phyloP scores from a whole-genome alignment of 306 rosid species.

The Castanea mollissima region DNA sequence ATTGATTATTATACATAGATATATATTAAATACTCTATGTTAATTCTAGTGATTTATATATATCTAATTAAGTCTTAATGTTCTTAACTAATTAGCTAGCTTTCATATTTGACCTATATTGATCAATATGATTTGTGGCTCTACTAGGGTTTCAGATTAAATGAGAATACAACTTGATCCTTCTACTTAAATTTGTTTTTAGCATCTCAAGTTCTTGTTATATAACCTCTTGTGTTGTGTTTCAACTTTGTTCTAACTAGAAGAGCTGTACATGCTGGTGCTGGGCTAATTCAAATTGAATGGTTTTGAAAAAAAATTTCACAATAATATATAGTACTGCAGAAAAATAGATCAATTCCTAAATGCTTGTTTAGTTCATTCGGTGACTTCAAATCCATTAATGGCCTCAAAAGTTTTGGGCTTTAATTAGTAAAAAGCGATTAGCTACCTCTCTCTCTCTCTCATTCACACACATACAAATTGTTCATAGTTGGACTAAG shows the following conservation, averaged over 20 bases:
- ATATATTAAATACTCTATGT: slow-evolving; percentile 8
- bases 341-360: too few relatives aligned
- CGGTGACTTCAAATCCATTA: background rate
- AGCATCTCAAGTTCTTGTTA: background rate
- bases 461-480: background rate
- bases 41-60: slow-evolving; percentile 22
- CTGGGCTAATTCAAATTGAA: too few relatives aligned
- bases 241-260: background rate
- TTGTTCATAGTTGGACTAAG: background rate
- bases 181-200: too few relatives aligned
- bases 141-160: slow-evolving; percentile 12
- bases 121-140: slow-evolving; percentile 14
- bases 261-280: background rate
- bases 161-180: background rate
- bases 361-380: background rate
- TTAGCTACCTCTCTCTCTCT: background rate
- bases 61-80: background rate
- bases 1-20: slow-evolving; percentile 27
- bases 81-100: background rate
- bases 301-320: too few relatives aligned
- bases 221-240: background rate
- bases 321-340: too few relatives aligned
- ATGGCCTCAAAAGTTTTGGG: background rate
- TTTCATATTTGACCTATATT: slow-evolving; percentile 24
- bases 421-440: background rate